These are phyloP conservation scores for Entophlyctis helioformis DNA, from an alignment of 192 early-diverging fungal genomes.

Conservation along the genomic window DNA sequence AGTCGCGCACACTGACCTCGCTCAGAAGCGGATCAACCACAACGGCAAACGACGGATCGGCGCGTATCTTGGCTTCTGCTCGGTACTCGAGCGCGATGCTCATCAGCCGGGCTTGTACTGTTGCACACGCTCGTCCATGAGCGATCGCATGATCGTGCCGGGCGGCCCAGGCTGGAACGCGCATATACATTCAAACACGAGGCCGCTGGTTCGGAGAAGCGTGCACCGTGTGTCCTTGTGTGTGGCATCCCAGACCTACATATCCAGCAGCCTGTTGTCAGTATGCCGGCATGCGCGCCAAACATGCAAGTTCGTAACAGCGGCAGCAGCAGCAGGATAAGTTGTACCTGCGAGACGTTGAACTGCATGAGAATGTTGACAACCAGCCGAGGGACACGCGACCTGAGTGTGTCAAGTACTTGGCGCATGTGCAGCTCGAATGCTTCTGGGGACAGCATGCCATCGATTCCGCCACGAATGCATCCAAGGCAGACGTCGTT, in stretches of 20 bases:
- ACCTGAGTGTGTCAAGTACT: conserved; percentile 1
- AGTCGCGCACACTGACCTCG: conserved; percentile 16
- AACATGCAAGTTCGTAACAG: no score
- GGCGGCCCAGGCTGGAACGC: conserved; percentile 19
- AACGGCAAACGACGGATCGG: conserved; percentile 29
- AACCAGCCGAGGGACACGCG: conserved; percentile 24
- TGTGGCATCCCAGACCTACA: conserved; percentile 23
- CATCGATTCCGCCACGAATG: conserved; percentile 1
- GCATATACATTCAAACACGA: conserved; percentile 15
- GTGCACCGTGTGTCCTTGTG: conserved; percentile 9
- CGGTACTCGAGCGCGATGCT: conserved; percentile 20
- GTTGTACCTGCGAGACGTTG: conserved; percentile 16
- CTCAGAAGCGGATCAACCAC: conserved; percentile 27
- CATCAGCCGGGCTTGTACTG: conserved; percentile 31
- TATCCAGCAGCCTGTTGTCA: conserved; percentile 11
- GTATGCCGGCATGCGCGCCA: no score
- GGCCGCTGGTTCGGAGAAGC: conserved; percentile 9
- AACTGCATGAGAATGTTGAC: conserved; percentile 29
- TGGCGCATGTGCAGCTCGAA: conserved; percentile 5
- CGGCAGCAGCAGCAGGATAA: no score
- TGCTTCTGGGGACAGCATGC: conserved; percentile 6
- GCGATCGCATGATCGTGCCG: conserved; percentile 14
- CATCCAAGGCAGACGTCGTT: conserved; percentile 47
- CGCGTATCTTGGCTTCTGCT: not conserved
- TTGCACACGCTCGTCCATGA: conserved; percentile 26